Base-by-base conservation (phyloP, 768 basidiomycete species). In the Cystobasidium ongulense region DNA sequence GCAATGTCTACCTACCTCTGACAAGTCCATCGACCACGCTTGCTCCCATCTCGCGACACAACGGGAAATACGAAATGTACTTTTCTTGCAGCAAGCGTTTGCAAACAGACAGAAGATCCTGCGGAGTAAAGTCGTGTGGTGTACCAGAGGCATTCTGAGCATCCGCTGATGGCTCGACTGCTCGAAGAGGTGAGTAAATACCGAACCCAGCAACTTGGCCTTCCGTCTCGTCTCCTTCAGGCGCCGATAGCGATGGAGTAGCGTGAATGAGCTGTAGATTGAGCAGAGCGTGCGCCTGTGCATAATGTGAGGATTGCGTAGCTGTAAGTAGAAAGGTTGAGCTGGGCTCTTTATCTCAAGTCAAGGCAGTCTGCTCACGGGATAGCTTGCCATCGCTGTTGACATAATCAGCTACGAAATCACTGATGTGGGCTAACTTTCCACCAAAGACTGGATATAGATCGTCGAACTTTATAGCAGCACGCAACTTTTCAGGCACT, bases 261-360 rank as follows among this genome's bases (percentile, higher is more conserved):
- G 90, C 88, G 77, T 92, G 90, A 65, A 92, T 89, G 80, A 92
- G 89, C 79, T 92, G 91, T 17, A 92, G 85, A 76, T 92, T 92
- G 70, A 92, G 85, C 0, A 90, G 83, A 0, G 90, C 85, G 73
- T 92, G 89, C 0, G 91, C 91, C 82, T 92, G 91, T 27, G 92
- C 85, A 82, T 90, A 92, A 78, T 90, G 89, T 0, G 90, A 89
- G 73, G 88, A 87, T 77, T 89, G 88, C 77, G 87, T 87, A 80
- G 90, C 89, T 91, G 76, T 25, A 29, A 25, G 25, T 46, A 63
- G 66, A 39, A 70, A 39, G n/a, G 68, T 17, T 52, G 61, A 36
- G 17, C 31, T 21, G 21, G 62, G 18, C n/a, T 36, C 65, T 10
- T 52, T 27, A 43, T 29, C 62, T 54, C 38, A 43, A 29, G 73